A percentile compares a stretch with the other conserved stretches of the same genome.
These are phyloP conservation scores for Neoboletus brunneissimus DNA, from an alignment of 768 basidiomycete genomes.

Conservation along the genomic window DNA sequence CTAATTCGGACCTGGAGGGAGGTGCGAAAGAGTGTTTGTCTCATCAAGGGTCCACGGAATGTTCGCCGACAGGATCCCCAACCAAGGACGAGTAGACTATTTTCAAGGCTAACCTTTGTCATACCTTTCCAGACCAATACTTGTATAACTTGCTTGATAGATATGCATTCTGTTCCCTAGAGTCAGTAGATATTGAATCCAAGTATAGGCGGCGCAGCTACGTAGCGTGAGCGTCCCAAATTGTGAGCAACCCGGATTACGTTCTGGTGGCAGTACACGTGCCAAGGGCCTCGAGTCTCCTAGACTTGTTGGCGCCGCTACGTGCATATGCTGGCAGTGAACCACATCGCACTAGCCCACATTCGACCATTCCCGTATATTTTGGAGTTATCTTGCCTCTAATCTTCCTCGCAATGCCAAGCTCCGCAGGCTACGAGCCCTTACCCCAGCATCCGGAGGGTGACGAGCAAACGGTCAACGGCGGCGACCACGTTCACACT, in stretches of 20 bases:
- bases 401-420: constrained; percentile 36
- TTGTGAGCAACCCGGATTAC: neutral
- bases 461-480: constrained; percentile 38
- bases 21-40: neutral
- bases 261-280: constrained; percentile 24
- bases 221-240: too few relatives aligned
- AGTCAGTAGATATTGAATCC: neutral
- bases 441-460: constrained; percentile 42
- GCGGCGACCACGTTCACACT: constrained; percentile 27
- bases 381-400: neutral
- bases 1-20: constrained; percentile 10
- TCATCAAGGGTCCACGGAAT: neutral
- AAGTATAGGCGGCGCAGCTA: neutral
- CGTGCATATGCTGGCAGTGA: constrained; percentile 13
- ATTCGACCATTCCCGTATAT: constrained; percentile 1
- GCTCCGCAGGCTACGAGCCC: constrained; percentile 45
- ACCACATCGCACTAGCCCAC: constrained; percentile 16
- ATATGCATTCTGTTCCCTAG: neutral
- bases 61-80: neutral
- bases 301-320: neutral
- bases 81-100: neutral
- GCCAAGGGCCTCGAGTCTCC: constrained; percentile 1
- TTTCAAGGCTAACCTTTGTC: neutral
- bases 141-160: neutral
- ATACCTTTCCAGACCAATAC: neutral